phyloP scores from a whole-genome alignment of 306 rosid genomes.

The Arachis hypogaea region DNA sequence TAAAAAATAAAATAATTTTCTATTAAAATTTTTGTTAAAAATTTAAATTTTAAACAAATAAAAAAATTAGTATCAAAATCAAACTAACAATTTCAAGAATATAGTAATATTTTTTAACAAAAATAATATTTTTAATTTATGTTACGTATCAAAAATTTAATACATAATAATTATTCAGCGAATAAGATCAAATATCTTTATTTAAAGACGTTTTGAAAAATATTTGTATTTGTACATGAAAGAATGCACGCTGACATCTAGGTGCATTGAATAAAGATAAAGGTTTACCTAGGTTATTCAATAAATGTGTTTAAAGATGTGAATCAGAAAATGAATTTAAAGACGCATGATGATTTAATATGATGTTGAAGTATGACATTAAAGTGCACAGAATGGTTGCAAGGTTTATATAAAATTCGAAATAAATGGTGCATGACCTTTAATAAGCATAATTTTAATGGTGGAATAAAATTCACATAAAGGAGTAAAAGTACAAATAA shows the following conservation, averaged over 20 bases:
- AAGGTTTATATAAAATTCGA: neutral
- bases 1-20: too few relatives aligned
- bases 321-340: neutral
- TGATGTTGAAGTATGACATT: neutral
- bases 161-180: too few relatives aligned
- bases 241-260: neutral
- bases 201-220: too few relatives aligned
- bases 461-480: neutral
- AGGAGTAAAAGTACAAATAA: neutral
- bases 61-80: too few relatives aligned
- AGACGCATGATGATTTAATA: neutral
- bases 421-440: neutral
- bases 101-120: too few relatives aligned
- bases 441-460: neutral
- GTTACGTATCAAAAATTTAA: too few relatives aligned
- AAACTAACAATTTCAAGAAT: too few relatives aligned
- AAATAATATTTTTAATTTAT: too few relatives aligned
- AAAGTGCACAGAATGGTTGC: neutral
- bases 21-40: too few relatives aligned
- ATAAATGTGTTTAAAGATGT: neutral
- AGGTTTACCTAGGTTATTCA: neutral
- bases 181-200: too few relatives aligned
- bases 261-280: neutral
- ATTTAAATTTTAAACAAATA: too few relatives aligned
- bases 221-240: too few relatives aligned